Evolutionary conservation across 768 basidiomycete genomes (phyloP).

Genomic region (Lactarius psammicola): DNA sequence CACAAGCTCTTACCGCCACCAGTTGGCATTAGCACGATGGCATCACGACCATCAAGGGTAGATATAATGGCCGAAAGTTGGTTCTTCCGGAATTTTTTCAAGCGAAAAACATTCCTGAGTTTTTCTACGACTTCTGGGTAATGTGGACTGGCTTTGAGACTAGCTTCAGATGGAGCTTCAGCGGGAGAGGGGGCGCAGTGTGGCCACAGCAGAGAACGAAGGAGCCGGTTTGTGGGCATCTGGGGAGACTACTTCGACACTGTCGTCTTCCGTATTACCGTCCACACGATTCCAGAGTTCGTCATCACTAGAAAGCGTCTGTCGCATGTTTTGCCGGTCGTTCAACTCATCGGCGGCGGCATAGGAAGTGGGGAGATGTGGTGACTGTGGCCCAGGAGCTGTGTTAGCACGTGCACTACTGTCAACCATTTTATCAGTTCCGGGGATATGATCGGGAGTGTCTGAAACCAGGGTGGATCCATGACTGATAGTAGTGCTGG

Average conservation of each 20-base stretch:
- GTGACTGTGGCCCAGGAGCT: not conserved
- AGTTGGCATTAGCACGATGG: constrained; percentile 95
- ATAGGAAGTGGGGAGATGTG: not conserved
- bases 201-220: constrained; percentile 7
- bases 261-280: constrained; percentile 34
- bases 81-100: constrained; percentile 71
- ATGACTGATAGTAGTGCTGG: constrained; percentile 3
- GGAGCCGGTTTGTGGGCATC: constrained; percentile 16
- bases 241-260: constrained; percentile 18
- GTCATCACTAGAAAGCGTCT: constrained; percentile 41
- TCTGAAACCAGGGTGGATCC: constrained; percentile 20
- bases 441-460: not conserved
- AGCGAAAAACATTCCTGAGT: constrained; percentile 58
- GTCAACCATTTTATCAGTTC: not conserved
- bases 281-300: constrained; percentile 48
- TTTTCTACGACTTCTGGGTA: constrained; percentile 53
- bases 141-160: constrained; percentile 32
- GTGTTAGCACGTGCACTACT: not conserved
- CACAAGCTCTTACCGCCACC: constrained; percentile 90
- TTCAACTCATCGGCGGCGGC: constrained; percentile 12
- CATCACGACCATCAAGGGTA: constrained; percentile 76
- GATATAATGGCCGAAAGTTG: constrained; percentile 86
- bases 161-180: constrained; percentile 11
- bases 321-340: not conserved
- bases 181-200: constrained; percentile 11